Conservation (phyloP, 1,284 basidiomycete species). For the Chalciporus sp. region DNA sequence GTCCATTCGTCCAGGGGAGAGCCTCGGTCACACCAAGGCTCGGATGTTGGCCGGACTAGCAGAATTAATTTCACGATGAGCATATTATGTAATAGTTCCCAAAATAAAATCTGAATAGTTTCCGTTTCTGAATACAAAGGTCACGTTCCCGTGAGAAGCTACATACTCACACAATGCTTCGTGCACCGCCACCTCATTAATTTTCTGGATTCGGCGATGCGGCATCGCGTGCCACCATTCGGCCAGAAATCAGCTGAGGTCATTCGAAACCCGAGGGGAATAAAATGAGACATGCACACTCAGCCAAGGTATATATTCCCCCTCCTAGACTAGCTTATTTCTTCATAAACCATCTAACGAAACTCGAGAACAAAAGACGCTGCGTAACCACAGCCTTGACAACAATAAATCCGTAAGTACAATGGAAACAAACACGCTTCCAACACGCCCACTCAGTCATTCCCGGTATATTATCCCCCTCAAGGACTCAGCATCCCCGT, state of each 20-base stretch:
- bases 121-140: too few relatives aligned
- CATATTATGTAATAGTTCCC: too few relatives aligned
- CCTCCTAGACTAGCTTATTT: too few relatives aligned
- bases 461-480: conserved; percentile 25
- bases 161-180: too few relatives aligned
- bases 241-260: background rate
- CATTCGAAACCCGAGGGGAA: background rate
- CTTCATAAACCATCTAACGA: background rate
- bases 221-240: background rate
- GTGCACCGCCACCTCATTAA: conserved; percentile 12
- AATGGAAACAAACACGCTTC: conserved; percentile 34
- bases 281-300: too few relatives aligned
- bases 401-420: conserved; percentile 38
- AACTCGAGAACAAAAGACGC: conserved; percentile 23
- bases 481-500: conserved; percentile 15
- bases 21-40: too few relatives aligned
- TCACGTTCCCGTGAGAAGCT: too few relatives aligned
- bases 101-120: too few relatives aligned
- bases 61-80: too few relatives aligned
- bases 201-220: conserved; percentile 6
- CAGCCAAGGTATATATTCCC: too few relatives aligned
- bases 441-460: conserved; percentile 29
- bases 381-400: conserved; percentile 25
- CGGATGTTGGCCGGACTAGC: too few relatives aligned
- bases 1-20: too few relatives aligned